phyloP scores from a whole-genome alignment of 1,139 yeast genomes.

The Diutina pseudorugosa region DNA sequence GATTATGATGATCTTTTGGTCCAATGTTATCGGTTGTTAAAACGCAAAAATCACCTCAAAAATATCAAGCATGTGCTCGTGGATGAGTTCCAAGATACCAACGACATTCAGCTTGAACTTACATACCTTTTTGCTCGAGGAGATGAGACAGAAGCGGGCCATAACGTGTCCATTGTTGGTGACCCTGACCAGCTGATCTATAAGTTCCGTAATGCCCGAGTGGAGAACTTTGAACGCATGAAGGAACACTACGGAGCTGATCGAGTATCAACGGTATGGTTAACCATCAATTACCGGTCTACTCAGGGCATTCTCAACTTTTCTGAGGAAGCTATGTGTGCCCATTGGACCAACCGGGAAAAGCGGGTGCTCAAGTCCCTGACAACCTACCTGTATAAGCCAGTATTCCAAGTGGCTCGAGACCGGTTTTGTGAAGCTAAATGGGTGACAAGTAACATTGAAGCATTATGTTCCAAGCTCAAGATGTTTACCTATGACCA shows the following conservation, averaged over 20 bases:
- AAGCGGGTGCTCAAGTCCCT: neutral
- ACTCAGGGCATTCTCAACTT: slow-evolving; percentile 51
- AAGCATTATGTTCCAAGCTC: slow-evolving; percentile 20
- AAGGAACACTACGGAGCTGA: slow-evolving; percentile 7
- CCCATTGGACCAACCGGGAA: slow-evolving; percentile 14
- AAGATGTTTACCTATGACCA: slow-evolving; percentile 34
- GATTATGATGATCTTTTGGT: slow-evolving; percentile 83
- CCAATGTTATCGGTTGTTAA: slow-evolving; percentile 38
- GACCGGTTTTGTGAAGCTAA: slow-evolving; percentile 34
- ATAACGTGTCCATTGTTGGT: slow-evolving; percentile 76
- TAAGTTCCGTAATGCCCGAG: slow-evolving; percentile 73
- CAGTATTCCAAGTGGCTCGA: slow-evolving; percentile 17
- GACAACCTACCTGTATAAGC: neutral
- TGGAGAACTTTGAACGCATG: slow-evolving; percentile 57
- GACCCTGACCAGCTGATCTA: slow-evolving; percentile 96
- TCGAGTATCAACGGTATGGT: slow-evolving; percentile 22
- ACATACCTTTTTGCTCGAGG: slow-evolving; percentile 42
- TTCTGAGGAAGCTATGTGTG: slow-evolving; percentile 56
- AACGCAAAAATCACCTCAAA: slow-evolving; percentile 29
- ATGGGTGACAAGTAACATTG: slow-evolving; percentile 45
- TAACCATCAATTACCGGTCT: slow-evolving; percentile 73
- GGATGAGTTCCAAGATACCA: slow-evolving; percentile 94
- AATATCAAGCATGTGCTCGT: slow-evolving; percentile 62
- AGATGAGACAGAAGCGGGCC: neutral
- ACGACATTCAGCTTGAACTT: slow-evolving; percentile 58